Evolutionary conservation across 1,284 basidiomycete genomes (phyloP).

Genomic region (Malassezia yamatoensis): DNA sequence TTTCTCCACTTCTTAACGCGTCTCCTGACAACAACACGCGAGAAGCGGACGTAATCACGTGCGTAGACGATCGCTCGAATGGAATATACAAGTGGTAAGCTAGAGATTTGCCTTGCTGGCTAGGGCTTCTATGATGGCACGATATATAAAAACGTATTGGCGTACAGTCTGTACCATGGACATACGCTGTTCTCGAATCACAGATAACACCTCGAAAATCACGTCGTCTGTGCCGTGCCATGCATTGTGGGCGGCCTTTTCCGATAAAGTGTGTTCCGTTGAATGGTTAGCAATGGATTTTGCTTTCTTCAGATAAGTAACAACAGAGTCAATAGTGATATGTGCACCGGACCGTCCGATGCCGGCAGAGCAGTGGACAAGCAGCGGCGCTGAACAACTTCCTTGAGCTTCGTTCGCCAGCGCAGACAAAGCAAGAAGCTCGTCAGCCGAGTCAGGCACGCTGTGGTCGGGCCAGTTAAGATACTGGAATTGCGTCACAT

Average conservation of each 20-base stretch:
- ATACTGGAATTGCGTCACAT: constrained; percentile 38
- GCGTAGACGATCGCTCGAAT: background rate
- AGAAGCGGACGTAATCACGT: background rate
- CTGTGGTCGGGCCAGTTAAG: constrained; percentile 46
- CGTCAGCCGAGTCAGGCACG: constrained; percentile 34
- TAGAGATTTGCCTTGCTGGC: background rate
- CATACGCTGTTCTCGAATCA: constrained; percentile 44
- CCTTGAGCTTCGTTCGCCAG: constrained; percentile 25
- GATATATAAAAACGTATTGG: constrained; percentile 44
- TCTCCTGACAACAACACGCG: background rate
- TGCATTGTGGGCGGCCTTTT: background rate
- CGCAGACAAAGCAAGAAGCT: constrained; percentile 31
- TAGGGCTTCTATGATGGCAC: constrained; percentile 31
- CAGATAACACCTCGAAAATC: constrained; percentile 4
- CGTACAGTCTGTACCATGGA: constrained; percentile 40
- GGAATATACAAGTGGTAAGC: background rate
- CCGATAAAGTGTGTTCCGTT: background rate
- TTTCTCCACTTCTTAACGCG: background rate
- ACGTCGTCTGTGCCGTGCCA: constrained; percentile 13
- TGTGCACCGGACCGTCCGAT: constrained; percentile 43
- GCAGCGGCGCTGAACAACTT: constrained; percentile 23
- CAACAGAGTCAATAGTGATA: constrained; percentile 35
- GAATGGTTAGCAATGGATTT: background rate
- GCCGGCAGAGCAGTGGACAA: constrained; percentile 47
- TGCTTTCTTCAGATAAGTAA: constrained; percentile 29